Evolutionary conservation across 2,329 filamentous ascomycete genomes (phyloP).

Genomic region (Cladosporium sp.): DNA sequence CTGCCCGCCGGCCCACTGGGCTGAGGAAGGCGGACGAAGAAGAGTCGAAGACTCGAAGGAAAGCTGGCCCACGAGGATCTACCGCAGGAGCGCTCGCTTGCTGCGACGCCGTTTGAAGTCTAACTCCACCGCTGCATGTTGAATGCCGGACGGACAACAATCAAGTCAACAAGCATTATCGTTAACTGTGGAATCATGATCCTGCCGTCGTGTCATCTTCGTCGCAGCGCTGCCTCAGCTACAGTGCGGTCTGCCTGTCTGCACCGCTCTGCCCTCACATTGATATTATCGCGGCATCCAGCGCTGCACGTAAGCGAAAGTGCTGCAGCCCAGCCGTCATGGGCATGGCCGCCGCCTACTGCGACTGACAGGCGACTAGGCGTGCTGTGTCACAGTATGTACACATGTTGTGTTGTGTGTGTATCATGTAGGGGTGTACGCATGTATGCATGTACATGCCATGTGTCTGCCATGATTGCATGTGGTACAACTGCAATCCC

Average conservation of each 20-base stretch:
- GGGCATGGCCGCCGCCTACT: neutral
- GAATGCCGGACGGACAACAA: neutral
- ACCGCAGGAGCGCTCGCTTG: constrained; percentile 10
- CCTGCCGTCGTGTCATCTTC: neutral
- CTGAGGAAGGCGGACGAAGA: neutral
- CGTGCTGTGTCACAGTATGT: neutral
- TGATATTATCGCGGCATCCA: neutral
- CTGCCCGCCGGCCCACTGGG: neutral
- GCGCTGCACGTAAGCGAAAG: constrained; percentile 10
- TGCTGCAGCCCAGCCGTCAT: constrained; percentile 5
- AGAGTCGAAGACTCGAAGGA: neutral
- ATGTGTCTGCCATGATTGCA: neutral
- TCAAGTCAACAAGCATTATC: neutral
- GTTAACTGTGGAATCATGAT: neutral
- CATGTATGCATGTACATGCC: neutral
- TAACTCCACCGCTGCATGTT: neutral
- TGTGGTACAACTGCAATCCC: neutral
- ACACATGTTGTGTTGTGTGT: neutral
- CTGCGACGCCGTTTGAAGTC: constrained; percentile 14
- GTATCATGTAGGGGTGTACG: neutral
- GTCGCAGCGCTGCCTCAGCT: neutral
- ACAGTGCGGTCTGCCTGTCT: neutral
- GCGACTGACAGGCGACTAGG: neutral
- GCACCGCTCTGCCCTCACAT: neutral
- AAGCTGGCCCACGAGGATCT: constrained; percentile 1